These are phyloP conservation scores for Trichosporon sp. DNA, from an alignment of 1,284 basidiomycete species.

Conservation along the genomic window DNA sequence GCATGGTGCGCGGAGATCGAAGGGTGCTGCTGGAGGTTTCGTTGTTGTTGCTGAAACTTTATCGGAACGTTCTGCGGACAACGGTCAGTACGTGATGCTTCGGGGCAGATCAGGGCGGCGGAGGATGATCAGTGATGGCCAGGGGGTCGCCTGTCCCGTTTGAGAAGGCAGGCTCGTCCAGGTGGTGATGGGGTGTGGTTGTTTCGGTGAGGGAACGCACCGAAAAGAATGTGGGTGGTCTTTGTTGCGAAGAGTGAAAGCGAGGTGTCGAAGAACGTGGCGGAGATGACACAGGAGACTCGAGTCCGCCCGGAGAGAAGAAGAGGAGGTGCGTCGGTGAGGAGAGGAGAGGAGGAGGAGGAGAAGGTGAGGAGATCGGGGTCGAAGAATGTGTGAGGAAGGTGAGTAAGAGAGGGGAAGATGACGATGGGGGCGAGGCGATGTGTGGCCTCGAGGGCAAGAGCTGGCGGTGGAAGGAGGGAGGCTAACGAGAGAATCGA, in stretches of 20 bases:
- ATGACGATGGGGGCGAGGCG: not conserved
- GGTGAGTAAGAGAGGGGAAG: not conserved
- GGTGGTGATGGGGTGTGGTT: not conserved
- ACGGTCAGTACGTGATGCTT: not conserved
- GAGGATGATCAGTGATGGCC: not conserved
- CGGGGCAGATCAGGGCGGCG: not conserved
- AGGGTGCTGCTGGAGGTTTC: not conserved
- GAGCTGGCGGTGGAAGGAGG: not conserved
- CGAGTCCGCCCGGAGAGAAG: not conserved
- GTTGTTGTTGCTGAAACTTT: not conserved
- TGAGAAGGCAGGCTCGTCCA: not conserved
- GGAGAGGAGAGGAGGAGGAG: not conserved
- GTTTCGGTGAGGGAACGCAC: not conserved
- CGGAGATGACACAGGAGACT: not conserved
- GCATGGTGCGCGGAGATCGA: conserved; percentile 17
- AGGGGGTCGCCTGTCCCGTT: not conserved
- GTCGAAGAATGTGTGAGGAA: not conserved
- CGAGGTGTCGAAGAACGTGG: not conserved
- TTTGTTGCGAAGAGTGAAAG: not conserved
- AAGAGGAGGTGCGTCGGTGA: not conserved
- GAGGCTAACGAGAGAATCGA: not conserved
- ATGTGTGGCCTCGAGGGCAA: too few species aligned
- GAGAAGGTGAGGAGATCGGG: not conserved
- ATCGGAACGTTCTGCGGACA: conserved; percentile 14
- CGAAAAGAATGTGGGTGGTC: not conserved